Evolutionary conservation across 352 stramenopile genomes (phyloP).

Genomic region (Pythium sukuiense): DNA sequence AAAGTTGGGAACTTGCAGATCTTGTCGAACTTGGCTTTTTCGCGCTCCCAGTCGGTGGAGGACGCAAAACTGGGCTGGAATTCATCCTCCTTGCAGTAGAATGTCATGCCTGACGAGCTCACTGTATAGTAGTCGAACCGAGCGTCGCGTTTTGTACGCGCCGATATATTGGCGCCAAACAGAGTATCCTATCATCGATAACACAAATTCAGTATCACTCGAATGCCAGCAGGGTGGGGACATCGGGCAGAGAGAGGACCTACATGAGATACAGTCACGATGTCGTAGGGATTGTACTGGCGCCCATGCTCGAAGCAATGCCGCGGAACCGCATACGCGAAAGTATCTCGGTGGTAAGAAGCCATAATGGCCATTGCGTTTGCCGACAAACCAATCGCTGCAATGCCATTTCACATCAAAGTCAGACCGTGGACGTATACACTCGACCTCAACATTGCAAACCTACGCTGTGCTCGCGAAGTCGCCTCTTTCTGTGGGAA

Average conservation of each 20-base stretch:
- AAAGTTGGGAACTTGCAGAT: conserved; percentile 47
- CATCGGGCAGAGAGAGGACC: background rate
- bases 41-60: conserved; percentile 47
- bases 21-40: conserved; percentile 46
- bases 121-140: conserved; percentile 75
- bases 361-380: conserved; percentile 12
- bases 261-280: conserved; percentile 63
- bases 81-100: conserved; percentile 50
- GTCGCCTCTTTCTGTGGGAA: background rate
- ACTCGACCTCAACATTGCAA: background rate
- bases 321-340: conserved; percentile 63
- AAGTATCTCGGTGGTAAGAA: conserved; percentile 43
- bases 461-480: conserved; percentile 5
- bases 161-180: conserved; percentile 20
- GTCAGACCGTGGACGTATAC: background rate
- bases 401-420: background rate
- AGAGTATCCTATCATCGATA: conserved; percentile 17
- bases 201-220: background rate
- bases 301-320: conserved; percentile 48
- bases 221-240: too few species aligned
- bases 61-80: conserved; percentile 47
- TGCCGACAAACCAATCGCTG: conserved; percentile 4
- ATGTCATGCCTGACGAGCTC: conserved; percentile 55
- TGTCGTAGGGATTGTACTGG: conserved; percentile 69
- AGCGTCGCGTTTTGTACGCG: conserved; percentile 5